These are phyloP conservation scores for Trichoderma asperellum DNA, from an alignment of 2,329 filamentous ascomycete species.

Conservation along the genomic window DNA sequence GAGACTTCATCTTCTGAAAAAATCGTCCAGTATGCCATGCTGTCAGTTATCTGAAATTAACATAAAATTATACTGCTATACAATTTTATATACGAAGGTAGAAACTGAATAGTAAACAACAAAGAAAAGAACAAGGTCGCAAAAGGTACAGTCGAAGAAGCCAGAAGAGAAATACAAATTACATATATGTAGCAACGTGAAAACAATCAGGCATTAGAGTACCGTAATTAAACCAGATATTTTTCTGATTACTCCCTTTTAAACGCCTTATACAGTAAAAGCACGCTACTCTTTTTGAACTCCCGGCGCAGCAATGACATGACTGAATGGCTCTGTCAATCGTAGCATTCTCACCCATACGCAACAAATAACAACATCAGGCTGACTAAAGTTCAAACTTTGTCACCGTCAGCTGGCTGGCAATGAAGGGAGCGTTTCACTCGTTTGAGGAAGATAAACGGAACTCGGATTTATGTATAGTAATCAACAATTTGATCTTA, in stretches of 20 bases:
- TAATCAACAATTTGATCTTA: constrained; percentile 16
- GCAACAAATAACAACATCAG: neutral
- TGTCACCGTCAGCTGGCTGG: neutral
- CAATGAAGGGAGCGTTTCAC: neutral
- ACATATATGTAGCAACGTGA: neutral
- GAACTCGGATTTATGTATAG: neutral
- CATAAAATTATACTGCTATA: too few relatives aligned
- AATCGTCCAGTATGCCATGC: too few relatives aligned
- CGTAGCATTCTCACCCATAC: neutral
- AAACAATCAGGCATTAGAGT: neutral
- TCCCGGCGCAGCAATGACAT: neutral
- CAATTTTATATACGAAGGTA: too few relatives aligned
- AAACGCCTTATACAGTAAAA: neutral
- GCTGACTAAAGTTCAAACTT: neutral
- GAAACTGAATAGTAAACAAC: too few relatives aligned
- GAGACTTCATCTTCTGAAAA: neutral
- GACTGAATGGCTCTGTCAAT: neutral
- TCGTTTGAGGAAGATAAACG: neutral
- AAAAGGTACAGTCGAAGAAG: too few relatives aligned
- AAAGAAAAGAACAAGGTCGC: too few relatives aligned
- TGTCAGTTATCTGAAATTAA: neutral
- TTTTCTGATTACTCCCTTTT: too few relatives aligned
- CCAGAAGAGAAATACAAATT: too few relatives aligned
- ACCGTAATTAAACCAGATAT: neutral
- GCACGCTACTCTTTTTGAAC: neutral